Percentiles rank a stretch among this genome's conserved stretches.
These are phyloP conservation scores for Aphanomyces invadans DNA, from an alignment of 352 stramenopile species.

Conservation along the genomic window DNA sequence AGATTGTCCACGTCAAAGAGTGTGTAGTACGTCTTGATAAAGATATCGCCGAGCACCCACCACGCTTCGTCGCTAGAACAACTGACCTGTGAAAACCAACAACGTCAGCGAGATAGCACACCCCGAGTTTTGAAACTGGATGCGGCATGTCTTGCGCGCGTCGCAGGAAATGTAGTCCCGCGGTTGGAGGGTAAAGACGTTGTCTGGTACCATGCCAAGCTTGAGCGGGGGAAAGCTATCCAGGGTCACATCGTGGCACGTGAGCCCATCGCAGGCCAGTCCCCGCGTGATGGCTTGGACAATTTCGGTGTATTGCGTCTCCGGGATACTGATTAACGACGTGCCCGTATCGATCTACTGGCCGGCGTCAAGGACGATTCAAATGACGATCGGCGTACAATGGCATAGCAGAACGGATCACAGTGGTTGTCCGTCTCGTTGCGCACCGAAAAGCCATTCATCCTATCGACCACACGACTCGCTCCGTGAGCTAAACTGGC, in stretches of 20 bases:
- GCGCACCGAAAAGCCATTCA: slow-evolving; percentile 26
- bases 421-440: slow-evolving; percentile 43
- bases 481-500: no score
- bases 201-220: slow-evolving; percentile 79
- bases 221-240: slow-evolving; percentile 57
- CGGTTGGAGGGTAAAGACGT: slow-evolving; percentile 73
- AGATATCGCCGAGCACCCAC: slow-evolving; percentile 87
- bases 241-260: slow-evolving; percentile 44
- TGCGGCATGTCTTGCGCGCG: slow-evolving; percentile 57
- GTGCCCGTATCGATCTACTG: slow-evolving; percentile 69
- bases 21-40: slow-evolving; percentile 89
- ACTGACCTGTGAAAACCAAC: no score
- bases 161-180: slow-evolving; percentile 74
- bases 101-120: no score
- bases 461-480: slow-evolving; percentile 2
- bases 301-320: slow-evolving; percentile 55
- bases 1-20: slow-evolving; percentile 86
- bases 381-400: slow-evolving; percentile 35
- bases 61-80: slow-evolving; percentile 50
- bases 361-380: no score
- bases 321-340: slow-evolving; percentile 77
- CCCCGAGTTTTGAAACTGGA: slow-evolving; percentile 60
- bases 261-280: slow-evolving; percentile 57
- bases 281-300: slow-evolving; percentile 49
- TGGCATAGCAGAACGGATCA: slow-evolving; percentile 75